A percentile compares a stretch with the other conserved stretches of the same genome.
phyloP scores from a whole-genome alignment of 805 yeast species.

The Pichia cephalocereana region DNA sequence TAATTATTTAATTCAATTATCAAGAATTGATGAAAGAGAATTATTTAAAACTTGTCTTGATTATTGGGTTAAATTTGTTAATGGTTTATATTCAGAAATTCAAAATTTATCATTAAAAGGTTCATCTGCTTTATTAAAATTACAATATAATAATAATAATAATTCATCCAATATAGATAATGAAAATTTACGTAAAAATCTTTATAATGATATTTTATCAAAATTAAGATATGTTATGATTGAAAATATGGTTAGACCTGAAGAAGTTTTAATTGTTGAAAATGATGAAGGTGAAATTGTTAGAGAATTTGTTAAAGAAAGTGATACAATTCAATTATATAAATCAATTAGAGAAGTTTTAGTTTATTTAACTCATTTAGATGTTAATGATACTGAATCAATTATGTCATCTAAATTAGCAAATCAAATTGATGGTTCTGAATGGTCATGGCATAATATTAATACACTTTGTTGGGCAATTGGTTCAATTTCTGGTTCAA shows the following conservation, averaged over 20 bases:
- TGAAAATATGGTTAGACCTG: slow-evolving; percentile 97
- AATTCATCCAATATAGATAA: slow-evolving; percentile 79
- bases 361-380: slow-evolving; percentile 91
- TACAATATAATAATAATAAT: slow-evolving; percentile 33
- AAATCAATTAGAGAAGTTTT: slow-evolving; percentile 93
- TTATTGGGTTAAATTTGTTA: slow-evolving; percentile 87
- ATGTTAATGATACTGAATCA: slow-evolving; percentile 86
- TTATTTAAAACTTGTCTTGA: slow-evolving; percentile 91
- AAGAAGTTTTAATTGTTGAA: slow-evolving; percentile 93
- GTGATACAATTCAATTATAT: slow-evolving; percentile 92
- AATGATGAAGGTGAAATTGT: slow-evolving; percentile 99
- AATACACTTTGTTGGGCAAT: slow-evolving; percentile 99
- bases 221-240: slow-evolving; percentile 86
- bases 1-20: slow-evolving; percentile 71
- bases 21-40: slow-evolving; percentile 91
- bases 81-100: slow-evolving; percentile 73
- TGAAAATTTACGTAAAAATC: slow-evolving; percentile 78
- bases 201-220: slow-evolving; percentile 69
- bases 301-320: slow-evolving; percentile 92
- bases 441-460: slow-evolving; percentile 99
- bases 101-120: slow-evolving; percentile 69
- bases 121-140: slow-evolving; percentile 67
- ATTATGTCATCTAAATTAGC: slow-evolving; percentile 90
- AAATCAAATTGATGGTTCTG: slow-evolving; percentile 88
- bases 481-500: slow-evolving; percentile 97